A percentile compares a stretch with the other conserved stretches of the same genome.
These are phyloP conservation scores for Ciborinia camelliae DNA, from an alignment of 2,329 filamentous ascomycete genomes.

Conservation along the genomic window DNA sequence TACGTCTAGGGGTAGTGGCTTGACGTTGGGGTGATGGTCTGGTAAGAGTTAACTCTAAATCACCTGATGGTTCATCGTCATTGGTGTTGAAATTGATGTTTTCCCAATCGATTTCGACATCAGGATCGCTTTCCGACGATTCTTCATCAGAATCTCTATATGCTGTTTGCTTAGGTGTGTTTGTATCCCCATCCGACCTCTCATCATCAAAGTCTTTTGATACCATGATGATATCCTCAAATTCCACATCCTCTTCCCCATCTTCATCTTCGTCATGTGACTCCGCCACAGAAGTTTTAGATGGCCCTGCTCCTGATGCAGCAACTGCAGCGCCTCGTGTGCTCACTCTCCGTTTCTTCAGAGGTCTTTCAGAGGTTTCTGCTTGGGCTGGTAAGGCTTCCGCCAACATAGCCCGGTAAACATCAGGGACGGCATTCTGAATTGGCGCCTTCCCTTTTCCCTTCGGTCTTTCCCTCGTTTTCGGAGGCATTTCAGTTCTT, in stretches of 20 bases:
- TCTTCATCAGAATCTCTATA: constrained; percentile 51
- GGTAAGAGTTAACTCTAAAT: constrained; percentile 39
- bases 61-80: constrained; percentile 32
- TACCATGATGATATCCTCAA: constrained; percentile 35
- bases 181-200: background rate
- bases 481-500: constrained; percentile 24
- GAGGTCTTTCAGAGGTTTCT: constrained; percentile 36
- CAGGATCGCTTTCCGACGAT: constrained; percentile 49
- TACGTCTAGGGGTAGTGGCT: constrained; percentile 37
- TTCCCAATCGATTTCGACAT: constrained; percentile 58
- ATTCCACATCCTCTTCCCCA: constrained; percentile 32
- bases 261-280: constrained; percentile 27
- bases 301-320: constrained; percentile 20
- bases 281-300: constrained; percentile 16
- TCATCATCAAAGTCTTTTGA: background rate
- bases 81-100: constrained; percentile 48
- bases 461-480: constrained; percentile 23
- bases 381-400: constrained; percentile 40
- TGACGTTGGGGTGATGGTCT: constrained; percentile 25
- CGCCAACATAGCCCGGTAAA: constrained; percentile 46
- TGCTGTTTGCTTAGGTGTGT: constrained; percentile 38
- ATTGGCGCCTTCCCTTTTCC: constrained; percentile 20
- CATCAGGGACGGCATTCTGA: constrained; percentile 38
- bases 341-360: constrained; percentile 38
- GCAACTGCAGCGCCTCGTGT: constrained; percentile 18